Conservation (phyloP, 176 grass and related monocot genomes). For the Saccharum officinarum region DNA sequence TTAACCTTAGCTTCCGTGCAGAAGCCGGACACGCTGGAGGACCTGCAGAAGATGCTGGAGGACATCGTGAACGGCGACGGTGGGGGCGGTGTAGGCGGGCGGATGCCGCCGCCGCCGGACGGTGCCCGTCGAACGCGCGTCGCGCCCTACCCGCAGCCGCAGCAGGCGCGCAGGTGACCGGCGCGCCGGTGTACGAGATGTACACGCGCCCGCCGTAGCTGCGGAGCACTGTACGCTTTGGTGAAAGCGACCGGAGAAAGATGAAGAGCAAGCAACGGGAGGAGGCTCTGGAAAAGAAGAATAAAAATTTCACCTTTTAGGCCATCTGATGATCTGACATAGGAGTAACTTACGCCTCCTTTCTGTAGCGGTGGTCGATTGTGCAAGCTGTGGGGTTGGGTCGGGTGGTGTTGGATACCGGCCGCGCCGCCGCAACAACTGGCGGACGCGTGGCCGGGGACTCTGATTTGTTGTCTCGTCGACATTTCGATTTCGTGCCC, state of each 20-base stretch:
- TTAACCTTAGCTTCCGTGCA: constrained; percentile 28
- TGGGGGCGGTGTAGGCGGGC: constrained; percentile 25
- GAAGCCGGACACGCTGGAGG: constrained; percentile 87
- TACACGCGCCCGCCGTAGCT: constrained; percentile 4
- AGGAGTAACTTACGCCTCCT: not conserved
- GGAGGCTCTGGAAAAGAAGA: not conserved
- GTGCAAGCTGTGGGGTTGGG: too few relatives aligned
- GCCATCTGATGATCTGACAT: not conserved
- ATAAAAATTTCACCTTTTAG: not conserved
- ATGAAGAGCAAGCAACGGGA: not conserved
- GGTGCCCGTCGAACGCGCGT: constrained; percentile 51
- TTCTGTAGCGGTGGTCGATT: not conserved
- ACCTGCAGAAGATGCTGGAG: constrained; percentile 93
- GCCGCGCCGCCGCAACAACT: not conserved
- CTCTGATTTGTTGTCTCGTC: not conserved
- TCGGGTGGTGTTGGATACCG: not conserved
- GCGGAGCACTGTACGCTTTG: not conserved
- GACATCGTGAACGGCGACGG: constrained; percentile 62
- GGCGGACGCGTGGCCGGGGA: constrained; percentile 22
- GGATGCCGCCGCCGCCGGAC: constrained; percentile 58
- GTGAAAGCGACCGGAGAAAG: not conserved
- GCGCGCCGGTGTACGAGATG: constrained; percentile 44
- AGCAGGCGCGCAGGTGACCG: constrained; percentile 41
- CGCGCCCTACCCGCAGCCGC: constrained; percentile 37
- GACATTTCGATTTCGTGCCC: constrained; percentile 3